Conservation (phyloP, 768 basidiomycete species). For the Mycena galericulata region DNA sequence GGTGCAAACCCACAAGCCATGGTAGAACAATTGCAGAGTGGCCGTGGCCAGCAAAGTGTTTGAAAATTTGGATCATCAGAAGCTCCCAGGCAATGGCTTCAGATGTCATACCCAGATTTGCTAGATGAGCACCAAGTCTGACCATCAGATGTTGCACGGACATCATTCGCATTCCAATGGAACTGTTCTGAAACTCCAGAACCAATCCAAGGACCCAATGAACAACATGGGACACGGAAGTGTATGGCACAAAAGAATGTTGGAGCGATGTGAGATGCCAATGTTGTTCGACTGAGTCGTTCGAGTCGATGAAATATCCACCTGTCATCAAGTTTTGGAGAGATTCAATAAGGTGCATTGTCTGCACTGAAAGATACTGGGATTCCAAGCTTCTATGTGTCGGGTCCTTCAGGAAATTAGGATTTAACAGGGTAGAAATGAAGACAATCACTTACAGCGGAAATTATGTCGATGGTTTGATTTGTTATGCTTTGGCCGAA, state of each 20-base stretch:
- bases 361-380: conserved; percentile 23
- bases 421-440: background rate
- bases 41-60: background rate
- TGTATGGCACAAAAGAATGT: too few relatives aligned
- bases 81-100: background rate
- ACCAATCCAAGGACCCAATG: background rate
- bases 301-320: too few relatives aligned
- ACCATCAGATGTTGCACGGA: too few relatives aligned
- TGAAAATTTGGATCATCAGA: background rate
- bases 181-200: background rate
- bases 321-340: background rate
- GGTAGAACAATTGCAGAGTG: background rate
- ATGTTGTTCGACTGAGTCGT: too few relatives aligned
- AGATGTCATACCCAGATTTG: background rate
- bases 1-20: background rate
- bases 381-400: conserved; percentile 10
- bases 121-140: background rate
- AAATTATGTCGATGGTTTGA: conserved; percentile 14
- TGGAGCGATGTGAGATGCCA: too few relatives aligned
- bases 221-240: too few relatives aligned
- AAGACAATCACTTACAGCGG: background rate
- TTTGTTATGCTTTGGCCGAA: conserved; percentile 19
- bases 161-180: too few relatives aligned
- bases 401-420: background rate
- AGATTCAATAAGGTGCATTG: background rate